phyloP scores from a whole-genome alignment of 768 basidiomycete genomes.

The Panus rudis region DNA sequence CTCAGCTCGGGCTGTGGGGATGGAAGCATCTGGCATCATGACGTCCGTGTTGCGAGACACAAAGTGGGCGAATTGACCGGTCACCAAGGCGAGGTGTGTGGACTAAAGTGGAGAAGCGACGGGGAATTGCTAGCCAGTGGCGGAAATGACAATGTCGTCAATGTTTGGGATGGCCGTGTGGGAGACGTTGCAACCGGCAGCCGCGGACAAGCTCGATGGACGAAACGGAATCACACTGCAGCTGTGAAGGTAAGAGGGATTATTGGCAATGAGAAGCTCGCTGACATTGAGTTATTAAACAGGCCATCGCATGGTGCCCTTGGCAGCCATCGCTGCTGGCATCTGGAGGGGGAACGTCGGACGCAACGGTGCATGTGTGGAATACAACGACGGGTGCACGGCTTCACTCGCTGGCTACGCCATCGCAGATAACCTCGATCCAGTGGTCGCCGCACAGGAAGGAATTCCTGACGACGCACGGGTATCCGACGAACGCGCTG shows the following conservation, averaged over 20 bases:
- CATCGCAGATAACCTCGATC: constrained; percentile 88
- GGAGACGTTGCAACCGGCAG: constrained; percentile 20
- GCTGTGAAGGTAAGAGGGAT: constrained; percentile 26
- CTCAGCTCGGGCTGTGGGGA: constrained; percentile 86
- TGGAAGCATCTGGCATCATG: constrained; percentile 95
- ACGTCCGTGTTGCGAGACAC: constrained; percentile 76
- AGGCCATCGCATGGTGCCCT: constrained; percentile 96
- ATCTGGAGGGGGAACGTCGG: constrained; percentile 90
- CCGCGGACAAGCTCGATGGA: constrained; percentile 36
- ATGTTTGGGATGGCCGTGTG: constrained; percentile 87
- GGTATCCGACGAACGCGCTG: constrained; percentile 83
- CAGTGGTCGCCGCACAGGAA: constrained; percentile 84
- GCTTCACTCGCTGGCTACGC: constrained; percentile 77
- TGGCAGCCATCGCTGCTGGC: constrained; percentile 92
- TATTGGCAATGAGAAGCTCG: not conserved
- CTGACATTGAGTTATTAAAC: too few species aligned
- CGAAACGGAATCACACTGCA: constrained; percentile 49
- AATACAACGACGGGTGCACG: constrained; percentile 89
- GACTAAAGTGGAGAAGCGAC: constrained; percentile 81
- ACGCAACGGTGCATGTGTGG: constrained; percentile 88
- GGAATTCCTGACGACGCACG: constrained; percentile 89
- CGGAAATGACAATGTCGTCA: constrained; percentile 96
- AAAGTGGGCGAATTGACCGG: constrained; percentile 87
- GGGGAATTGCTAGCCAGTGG: constrained; percentile 90
- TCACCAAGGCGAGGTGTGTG: constrained; percentile 91